Base-by-base conservation (phyloP, 768 basidiomycete species). In the Russula brevipes region DNA sequence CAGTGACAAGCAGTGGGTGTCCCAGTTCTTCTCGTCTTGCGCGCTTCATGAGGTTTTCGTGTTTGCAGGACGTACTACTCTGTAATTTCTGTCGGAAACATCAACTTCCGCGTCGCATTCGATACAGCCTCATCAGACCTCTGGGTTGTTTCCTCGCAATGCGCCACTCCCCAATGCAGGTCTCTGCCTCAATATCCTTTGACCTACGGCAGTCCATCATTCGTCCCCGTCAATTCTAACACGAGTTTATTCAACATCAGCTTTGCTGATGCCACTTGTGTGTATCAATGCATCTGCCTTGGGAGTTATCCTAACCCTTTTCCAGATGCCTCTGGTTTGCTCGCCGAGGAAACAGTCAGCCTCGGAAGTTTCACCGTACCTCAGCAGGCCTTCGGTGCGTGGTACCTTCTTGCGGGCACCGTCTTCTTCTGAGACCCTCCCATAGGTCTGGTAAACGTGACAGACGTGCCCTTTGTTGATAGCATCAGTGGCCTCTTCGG, bases 41-140 rank as follows among this genome's bases (percentile, higher is more conserved):
- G 19, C 2, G 35, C 35, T 35, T 24, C 31, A 55, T 19, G 44
- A 31, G 14, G 35, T 19, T 1, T 9, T 51, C 35, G 17, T 39
- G 12, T 4, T 11, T 44, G 38, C 51, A 91, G 89, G 69, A 84
- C 89, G 2, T 91, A 89, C 69, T 90, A 81, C 68, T 75, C 81
- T 19, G 72, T 87, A 45, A 78, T 91, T 60, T 73, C 81, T 65
- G 76, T 80, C 33, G 90, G 89, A 38, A 75, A 77, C 59, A 81
- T 89, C 60, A 82, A 75, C 69, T 86, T 90, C 68, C 85, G 88
- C 16, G 82, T 85, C 19, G 83, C 82, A 0, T 75, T 91, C 49
- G 90, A 92, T 71, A 91, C 89, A 1, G 90, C 79, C 17, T 91
- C 89, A 8, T 77, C 86, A 16, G 85, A 86, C 75, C 73, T 88